A percentile compares a stretch with the other conserved stretches of the same genome.
These are phyloP conservation scores for Stentor coeruleus DNA, from an alignment of 73 alveolate species.

Conservation along the genomic window DNA sequence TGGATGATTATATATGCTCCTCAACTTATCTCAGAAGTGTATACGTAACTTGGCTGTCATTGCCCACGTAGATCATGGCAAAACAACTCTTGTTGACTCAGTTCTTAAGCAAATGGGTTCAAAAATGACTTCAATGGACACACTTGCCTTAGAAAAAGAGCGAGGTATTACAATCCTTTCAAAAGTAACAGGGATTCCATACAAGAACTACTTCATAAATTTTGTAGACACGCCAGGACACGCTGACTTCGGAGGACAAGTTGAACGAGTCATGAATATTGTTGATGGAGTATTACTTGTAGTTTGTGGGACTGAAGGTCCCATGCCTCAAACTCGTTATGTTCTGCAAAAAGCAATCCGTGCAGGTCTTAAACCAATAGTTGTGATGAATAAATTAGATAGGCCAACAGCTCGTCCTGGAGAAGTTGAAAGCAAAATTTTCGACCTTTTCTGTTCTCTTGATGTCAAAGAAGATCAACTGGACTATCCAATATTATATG, in stretches of 20 bases:
- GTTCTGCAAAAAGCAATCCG: constrained; percentile 75
- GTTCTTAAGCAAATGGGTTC: constrained; percentile 83
- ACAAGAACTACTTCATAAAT: constrained; percentile 45
- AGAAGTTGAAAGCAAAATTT: constrained; percentile 80
- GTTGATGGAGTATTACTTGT: constrained; percentile 87
- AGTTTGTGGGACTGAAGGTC: constrained; percentile 90
- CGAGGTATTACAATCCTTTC: constrained; percentile 38
- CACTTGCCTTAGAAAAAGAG: constrained; percentile 66
- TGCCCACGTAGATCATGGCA: constrained; percentile 98
- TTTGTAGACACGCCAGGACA: constrained; percentile 97
- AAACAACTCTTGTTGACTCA: constrained; percentile 90
- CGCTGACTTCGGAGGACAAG: constrained; percentile 84
- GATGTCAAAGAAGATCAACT: constrained; percentile 70
- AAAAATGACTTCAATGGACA: constrained; percentile 85
- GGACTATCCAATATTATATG: constrained; percentile 73
- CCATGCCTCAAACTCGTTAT: constrained; percentile 72
- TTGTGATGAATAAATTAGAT: constrained; percentile 81
- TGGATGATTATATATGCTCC: too few species aligned
- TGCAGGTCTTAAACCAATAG: constrained; percentile 67
- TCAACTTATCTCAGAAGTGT: constrained; percentile 2
- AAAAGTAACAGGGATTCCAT: constrained; percentile 54
- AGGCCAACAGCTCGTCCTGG: constrained; percentile 72
- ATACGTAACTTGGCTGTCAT: constrained; percentile 63
- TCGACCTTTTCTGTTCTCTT: constrained; percentile 71
- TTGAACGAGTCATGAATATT: constrained; percentile 85